Percentiles rank a stretch among this genome's conserved stretches.
Evolutionary conservation across 495 filamentous ascomycete genomes (phyloP).

Genomic region (Talaromyces ruber): DNA sequence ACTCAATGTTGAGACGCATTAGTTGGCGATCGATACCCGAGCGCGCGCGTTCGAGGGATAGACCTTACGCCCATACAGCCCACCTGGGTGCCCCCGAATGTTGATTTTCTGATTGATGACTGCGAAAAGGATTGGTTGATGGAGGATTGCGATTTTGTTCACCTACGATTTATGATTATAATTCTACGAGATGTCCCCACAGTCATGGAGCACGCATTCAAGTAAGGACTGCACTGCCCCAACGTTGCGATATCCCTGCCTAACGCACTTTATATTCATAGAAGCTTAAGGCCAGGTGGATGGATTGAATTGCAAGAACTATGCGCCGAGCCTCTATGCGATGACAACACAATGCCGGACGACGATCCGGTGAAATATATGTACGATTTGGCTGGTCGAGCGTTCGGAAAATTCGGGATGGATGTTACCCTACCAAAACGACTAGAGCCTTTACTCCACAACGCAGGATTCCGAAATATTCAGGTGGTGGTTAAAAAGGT

Average conservation of each 20-base stretch:
- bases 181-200: constrained; percentile 25
- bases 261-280: constrained; percentile 10
- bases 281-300: constrained; percentile 33
- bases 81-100: constrained; percentile 23
- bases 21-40: constrained; percentile 20
- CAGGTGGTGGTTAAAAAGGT: constrained; percentile 9
- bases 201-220: not conserved
- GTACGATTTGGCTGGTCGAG: not conserved
- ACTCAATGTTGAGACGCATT: not conserved
- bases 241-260: not conserved
- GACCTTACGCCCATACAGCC: constrained; percentile 47
- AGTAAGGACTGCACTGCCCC: not conserved
- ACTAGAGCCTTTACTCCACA: constrained; percentile 14
- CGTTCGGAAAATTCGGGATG: constrained; percentile 3
- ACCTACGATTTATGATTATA: constrained; percentile 35
- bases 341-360: constrained; percentile 9
- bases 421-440: constrained; percentile 1
- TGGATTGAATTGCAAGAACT: constrained; percentile 44
- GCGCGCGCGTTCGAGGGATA: constrained; percentile 28
- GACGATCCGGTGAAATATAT: constrained; percentile 19
- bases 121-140: constrained; percentile 21
- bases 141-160: constrained; percentile 34
- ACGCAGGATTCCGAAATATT: constrained; percentile 51
- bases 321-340: not conserved
- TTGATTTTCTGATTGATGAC: constrained; percentile 25